Evolutionary conservation across 441 rosid species (phyloP).

Genomic region (Croton setiger): DNA sequence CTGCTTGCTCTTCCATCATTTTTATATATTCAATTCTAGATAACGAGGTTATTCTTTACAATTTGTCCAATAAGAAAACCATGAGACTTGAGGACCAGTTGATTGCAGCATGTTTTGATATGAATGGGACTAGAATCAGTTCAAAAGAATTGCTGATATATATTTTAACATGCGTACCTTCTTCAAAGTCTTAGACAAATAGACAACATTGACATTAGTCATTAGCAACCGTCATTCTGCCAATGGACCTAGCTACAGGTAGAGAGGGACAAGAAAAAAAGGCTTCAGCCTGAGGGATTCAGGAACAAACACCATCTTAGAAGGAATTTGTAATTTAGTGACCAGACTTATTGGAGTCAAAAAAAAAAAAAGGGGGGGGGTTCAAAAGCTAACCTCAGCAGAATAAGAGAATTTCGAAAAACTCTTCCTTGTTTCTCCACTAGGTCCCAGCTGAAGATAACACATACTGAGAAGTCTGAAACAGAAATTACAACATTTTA

Average conservation of each 20-base stretch:
- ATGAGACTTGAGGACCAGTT: not conserved
- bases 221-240: conserved; percentile 5
- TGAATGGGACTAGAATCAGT: not conserved
- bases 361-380: conserved; percentile 9
- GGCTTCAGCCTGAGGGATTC: not conserved
- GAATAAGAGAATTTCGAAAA: not conserved
- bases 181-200: not conserved
- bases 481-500: conserved; percentile 2
- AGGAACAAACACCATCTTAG: not conserved
- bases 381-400: conserved; percentile 13
- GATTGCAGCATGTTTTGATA: not conserved
- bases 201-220: not conserved
- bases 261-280: not conserved
- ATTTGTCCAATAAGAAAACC: not conserved
- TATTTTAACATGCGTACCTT: conserved; percentile 12
- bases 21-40: not conserved
- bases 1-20: not conserved
- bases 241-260: not conserved
- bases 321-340: not conserved
- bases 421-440: not conserved
- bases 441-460: not conserved
- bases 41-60: not conserved
- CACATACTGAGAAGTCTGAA: not conserved
- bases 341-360: not conserved
- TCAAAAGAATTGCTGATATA: not conserved